Evolutionary conservation across 2,329 filamentous ascomycete species (phyloP), one percentile per base, ranked within the genome.

Genomic region (Arthroderma sp.): DNA sequence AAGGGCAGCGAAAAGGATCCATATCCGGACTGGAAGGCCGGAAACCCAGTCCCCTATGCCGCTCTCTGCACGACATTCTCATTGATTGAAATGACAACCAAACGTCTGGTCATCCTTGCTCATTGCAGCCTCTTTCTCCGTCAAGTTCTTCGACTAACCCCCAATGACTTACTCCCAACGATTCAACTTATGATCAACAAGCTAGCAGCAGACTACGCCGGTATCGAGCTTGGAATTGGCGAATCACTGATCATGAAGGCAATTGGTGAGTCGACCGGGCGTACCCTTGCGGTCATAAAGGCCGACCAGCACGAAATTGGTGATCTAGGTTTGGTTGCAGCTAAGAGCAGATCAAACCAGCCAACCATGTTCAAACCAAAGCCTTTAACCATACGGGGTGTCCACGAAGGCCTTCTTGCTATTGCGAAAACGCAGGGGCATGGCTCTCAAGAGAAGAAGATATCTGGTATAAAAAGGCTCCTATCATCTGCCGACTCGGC

Each of bases 231-330:
- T 29, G 91, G 91, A n/a, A 98, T 98, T 55, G 91, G 91, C 46
- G 91, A 98, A 66, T 96, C 89, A 0, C 67, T 98, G 29, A 95
- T 98, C 56, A 96, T 96, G 88, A 98, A 96, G 63, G 86, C 91
- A 4, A 94, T 98, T 57, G 89, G 89, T 7, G 89, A 96, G 67
- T 83, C 82, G 29, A 98, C 91, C 0, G 91, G 91, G 6, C 80
- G 91, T 49, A 94, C 80, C 56, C 66, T 95, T 39, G 75, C 82
- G 33, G 80, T 94, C 43, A 94, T 98, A 70, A 96, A 95, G 67
- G 79, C 83, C 40, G 88, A 96, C 55, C 91, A 98, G 59, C 87
- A 91, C 57, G 87, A 95, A 56, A 94, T 96, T 63, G 91, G 91
- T 44, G 91, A 98, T 62, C 73, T 98, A 7, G 91, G 91, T 7